Evolutionary conservation across 805 yeast genomes (phyloP).

Genomic region (Scheffersomyces ergatensis): DNA sequence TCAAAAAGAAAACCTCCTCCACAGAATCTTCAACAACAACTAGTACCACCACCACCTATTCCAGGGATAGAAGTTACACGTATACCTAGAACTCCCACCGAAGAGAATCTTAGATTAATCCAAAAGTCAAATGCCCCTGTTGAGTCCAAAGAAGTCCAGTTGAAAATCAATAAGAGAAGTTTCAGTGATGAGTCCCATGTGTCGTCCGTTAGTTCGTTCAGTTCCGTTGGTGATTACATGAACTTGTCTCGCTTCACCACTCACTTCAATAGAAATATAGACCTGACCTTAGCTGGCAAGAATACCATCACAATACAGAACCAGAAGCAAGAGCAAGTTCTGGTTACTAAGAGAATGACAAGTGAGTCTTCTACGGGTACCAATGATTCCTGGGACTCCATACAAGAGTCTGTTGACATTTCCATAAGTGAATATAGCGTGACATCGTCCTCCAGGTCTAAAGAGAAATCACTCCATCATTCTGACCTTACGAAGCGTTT

Average conservation of each 20-base stretch:
- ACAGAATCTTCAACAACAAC: neutral
- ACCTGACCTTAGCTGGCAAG: too few species aligned
- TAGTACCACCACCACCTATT: neutral
- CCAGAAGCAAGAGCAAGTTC: neutral
- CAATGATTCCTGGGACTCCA: conserved; percentile 24
- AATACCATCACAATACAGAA: too few species aligned
- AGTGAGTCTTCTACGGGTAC: conserved; percentile 3
- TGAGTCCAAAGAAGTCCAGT: conserved; percentile 3
- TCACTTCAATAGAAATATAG: neutral
- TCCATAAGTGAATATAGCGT: conserved; percentile 2
- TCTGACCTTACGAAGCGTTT: neutral
- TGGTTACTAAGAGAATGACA: neutral
- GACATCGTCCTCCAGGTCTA: neutral
- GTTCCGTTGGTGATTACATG: conserved; percentile 31
- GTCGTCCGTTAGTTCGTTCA: conserved; percentile 36
- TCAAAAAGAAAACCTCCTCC: conserved; percentile 5
- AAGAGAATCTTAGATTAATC: conserved; percentile 9
- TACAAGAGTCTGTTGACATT: conserved; percentile 24
- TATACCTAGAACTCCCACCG: conserved; percentile 8
- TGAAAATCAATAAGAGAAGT: conserved; percentile 20
- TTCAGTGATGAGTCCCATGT: conserved; percentile 39
- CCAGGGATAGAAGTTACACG: neutral
- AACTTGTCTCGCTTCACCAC: conserved; percentile 10
- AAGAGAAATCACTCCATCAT: neutral
- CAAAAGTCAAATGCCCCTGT: conserved; percentile 11